Base-by-base conservation (phyloP, 2,329 filamentous ascomycete species). In the Sporothrix curviconia region DNA sequence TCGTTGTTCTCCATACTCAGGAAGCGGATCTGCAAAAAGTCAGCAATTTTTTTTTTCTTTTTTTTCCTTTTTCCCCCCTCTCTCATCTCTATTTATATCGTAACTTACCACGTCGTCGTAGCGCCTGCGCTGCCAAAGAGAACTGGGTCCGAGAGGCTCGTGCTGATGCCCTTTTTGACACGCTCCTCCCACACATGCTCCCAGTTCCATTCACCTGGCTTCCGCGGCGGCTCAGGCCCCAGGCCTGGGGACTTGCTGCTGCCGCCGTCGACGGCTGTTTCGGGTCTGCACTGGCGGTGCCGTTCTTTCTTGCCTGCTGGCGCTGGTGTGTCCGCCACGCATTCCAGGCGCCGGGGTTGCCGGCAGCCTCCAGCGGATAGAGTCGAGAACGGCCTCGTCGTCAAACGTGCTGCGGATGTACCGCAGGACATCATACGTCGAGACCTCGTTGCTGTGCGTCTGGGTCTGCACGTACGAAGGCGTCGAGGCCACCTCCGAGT, bases 121-220 rank as follows among this genome's bases (percentile, higher is more conserved):
- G 73, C 74, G 43, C 78, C 78, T 5, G 76, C 75, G 59, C 78
- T 79, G 6, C 90, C 90, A 72, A 85, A 97, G 24, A 97, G 73
- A 4, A 90, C 85, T 1, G 84, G 76, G 64, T 97, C 92, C 1
- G 89, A 89, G 51, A 90, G 73, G 66, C 90, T 95, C 9, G 81
- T 79, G 52, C 86, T 81, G 43, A 96, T 82, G 17, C 87, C 87
- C 69, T 87, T 89, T 70, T 83, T 86, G 1, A 96, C 92, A 56
- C 92, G 81, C 62, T 92, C 87, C 68, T 95, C 89, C 92, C 92
- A 99, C 0, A 97, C 92, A 0, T 92, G 92, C 66, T 96, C 90
- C 92, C 92, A 97, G 68, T 95, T 95, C 92, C 92, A 97, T 65
- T 95, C 87, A 7, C 87, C 89, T 0, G 90, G 90, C 51, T 80